These are phyloP conservation scores for Cyberlindnera subsufficiens DNA, from an alignment of 805 yeast species.

Conservation along the genomic window DNA sequence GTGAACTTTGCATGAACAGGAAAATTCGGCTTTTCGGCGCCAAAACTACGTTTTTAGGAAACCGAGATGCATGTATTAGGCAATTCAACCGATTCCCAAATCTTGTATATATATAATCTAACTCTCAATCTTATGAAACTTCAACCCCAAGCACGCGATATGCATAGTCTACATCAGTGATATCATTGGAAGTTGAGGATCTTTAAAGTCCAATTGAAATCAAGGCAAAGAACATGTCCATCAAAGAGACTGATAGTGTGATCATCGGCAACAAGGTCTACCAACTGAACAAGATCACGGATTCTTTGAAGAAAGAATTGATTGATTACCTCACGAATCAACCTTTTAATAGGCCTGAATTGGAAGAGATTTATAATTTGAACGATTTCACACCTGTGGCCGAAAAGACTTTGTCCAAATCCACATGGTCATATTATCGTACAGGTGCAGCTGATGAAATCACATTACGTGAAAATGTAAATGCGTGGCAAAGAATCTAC, in stretches of 20 bases:
- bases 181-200: too few relatives aligned
- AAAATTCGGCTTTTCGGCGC: too few relatives aligned
- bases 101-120: too few relatives aligned
- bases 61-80: too few relatives aligned
- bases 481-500: slow-evolving; percentile 35
- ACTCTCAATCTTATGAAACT: too few relatives aligned
- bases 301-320: background rate
- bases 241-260: background rate
- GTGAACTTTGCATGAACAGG: too few relatives aligned
- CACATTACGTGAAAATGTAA: slow-evolving; percentile 37
- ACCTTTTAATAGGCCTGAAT: slow-evolving; percentile 23
- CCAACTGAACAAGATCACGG: background rate
- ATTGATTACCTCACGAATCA: background rate
- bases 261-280: background rate
- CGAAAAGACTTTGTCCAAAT: slow-evolving; percentile 25
- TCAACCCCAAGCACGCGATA: too few relatives aligned
- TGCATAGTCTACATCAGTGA: too few relatives aligned
- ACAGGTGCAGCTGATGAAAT: slow-evolving; percentile 48
- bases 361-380: slow-evolving; percentile 28
- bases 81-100: too few relatives aligned
- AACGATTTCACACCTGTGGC: slow-evolving; percentile 39
- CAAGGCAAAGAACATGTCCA: too few relatives aligned
- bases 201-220: too few relatives aligned
- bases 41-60: too few relatives aligned
- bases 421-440: slow-evolving; percentile 37